phyloP scores from a whole-genome alignment of 2,329 filamentous ascomycete species.

The Colletotrichum sp. region DNA sequence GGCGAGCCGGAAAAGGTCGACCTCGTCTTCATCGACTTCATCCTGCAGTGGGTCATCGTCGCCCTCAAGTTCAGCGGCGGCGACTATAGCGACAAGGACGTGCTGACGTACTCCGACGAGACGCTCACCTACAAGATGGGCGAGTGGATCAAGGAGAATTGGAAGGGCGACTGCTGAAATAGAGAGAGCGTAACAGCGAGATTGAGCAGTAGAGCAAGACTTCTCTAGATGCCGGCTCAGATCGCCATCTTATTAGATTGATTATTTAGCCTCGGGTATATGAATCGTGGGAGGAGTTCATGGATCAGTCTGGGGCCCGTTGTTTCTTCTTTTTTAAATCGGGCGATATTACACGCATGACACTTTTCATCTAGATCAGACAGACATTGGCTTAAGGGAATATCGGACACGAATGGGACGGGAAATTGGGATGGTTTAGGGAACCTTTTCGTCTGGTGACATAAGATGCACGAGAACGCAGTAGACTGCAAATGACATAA shows the following conservation, averaged over 20 bases:
- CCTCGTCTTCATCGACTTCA: constrained; percentile 89
- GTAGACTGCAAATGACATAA: constrained; percentile 2
- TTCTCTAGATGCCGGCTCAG: background rate
- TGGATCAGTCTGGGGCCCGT: background rate
- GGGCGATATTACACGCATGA: background rate
- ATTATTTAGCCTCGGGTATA: background rate
- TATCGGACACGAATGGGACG: background rate
- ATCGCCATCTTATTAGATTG: background rate
- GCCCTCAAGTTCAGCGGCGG: constrained; percentile 70
- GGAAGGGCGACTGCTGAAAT: constrained; percentile 52
- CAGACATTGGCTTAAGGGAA: background rate
- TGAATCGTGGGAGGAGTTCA: background rate
- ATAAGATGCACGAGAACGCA: background rate
- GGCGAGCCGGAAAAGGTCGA: constrained; percentile 77
- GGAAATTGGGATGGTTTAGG: background rate
- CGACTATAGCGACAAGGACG: constrained; percentile 52
- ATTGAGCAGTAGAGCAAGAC: background rate
- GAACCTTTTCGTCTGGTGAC: background rate
- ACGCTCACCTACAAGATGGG: constrained; percentile 62
- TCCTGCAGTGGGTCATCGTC: constrained; percentile 80
- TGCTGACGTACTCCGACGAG: constrained; percentile 56
- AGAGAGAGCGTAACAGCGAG: background rate
- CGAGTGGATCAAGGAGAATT: constrained; percentile 65
- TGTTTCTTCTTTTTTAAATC: background rate
- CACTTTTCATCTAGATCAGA: background rate